Conservation (phyloP, 495 filamentous ascomycete species). For the Aspergillus incahuasiensis region DNA sequence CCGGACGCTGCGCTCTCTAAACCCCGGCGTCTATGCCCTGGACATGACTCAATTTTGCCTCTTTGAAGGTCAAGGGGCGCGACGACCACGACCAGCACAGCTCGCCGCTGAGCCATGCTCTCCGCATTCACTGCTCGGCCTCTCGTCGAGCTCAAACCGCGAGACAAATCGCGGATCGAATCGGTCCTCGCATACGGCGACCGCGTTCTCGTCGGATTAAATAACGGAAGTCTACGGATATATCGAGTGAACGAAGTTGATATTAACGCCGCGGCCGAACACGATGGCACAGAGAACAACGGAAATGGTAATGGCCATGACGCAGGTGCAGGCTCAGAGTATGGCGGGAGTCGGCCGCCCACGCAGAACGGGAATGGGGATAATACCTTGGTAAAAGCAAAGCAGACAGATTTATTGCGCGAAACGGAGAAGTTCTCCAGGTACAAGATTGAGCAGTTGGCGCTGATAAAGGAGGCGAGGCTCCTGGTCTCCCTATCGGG, state of each 20-base stretch:
- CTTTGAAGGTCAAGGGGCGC: slow-evolving; percentile 17
- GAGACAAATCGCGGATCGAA: slow-evolving; percentile 95
- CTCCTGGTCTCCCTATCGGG: slow-evolving; percentile 87
- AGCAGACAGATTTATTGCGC: slow-evolving; percentile 76
- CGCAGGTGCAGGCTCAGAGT: not conserved
- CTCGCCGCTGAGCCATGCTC: slow-evolving; percentile 61
- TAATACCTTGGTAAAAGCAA: slow-evolving; percentile 29
- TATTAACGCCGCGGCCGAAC: slow-evolving; percentile 59
- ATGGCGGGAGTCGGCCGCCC: slow-evolving; percentile 6
- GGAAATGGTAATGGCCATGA: not conserved
- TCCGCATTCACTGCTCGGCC: slow-evolving; percentile 96
- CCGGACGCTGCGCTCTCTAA: slow-evolving; percentile 3
- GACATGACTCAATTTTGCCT: slow-evolving; percentile 14
- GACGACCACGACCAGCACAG: slow-evolving; percentile 12
- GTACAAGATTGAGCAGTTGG: slow-evolving; percentile 84
- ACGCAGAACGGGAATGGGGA: slow-evolving; percentile 17
- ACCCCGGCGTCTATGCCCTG: slow-evolving; percentile 7
- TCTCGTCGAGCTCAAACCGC: slow-evolving; percentile 89
- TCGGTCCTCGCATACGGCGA: slow-evolving; percentile 90
- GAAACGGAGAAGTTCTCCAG: slow-evolving; percentile 93
- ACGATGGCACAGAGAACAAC: slow-evolving; percentile 12
- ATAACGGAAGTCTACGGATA: slow-evolving; percentile 81
- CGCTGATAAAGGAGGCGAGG: slow-evolving; percentile 89
- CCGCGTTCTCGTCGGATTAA: slow-evolving; percentile 83
- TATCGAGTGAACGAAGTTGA: slow-evolving; percentile 78